Evolutionary conservation across 441 rosid species (phyloP).

Genomic region (Omphalea diandra): DNA sequence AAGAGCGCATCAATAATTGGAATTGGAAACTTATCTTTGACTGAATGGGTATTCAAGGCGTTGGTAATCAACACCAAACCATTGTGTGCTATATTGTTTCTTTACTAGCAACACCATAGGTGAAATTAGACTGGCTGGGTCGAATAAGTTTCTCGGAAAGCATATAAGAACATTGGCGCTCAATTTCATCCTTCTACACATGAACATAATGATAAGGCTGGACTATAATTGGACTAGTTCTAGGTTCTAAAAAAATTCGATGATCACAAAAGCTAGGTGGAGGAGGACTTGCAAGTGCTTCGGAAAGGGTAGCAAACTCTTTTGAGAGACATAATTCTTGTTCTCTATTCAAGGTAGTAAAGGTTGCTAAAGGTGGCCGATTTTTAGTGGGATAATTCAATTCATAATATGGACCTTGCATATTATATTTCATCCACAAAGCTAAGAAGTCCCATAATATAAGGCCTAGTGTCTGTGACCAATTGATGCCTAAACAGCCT

Average conservation of each 20-base stretch:
- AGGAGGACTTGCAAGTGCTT: not conserved
- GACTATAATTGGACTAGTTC: not conserved
- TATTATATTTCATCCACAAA: too few species aligned
- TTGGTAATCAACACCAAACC: not conserved
- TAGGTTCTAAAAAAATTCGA: not conserved
- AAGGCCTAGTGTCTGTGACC: too few species aligned
- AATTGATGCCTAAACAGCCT: too few species aligned
- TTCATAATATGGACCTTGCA: too few species aligned
- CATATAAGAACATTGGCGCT: not conserved
- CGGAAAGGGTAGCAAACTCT: not conserved
- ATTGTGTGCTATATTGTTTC: not conserved
- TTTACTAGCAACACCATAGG: not conserved
- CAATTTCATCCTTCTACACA: conserved; percentile 1
- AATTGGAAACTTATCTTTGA: conserved; percentile 5
- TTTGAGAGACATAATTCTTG: too few species aligned
- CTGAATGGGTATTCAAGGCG: not conserved
- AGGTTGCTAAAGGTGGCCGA: too few species aligned
- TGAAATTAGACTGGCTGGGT: not conserved
- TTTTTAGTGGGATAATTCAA: too few species aligned
- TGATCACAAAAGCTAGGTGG: not conserved
- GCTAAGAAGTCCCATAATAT: too few species aligned
- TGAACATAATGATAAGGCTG: not conserved
- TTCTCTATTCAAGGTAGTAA: too few species aligned
- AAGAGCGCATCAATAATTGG: not conserved
- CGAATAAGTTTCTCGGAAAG: not conserved